These are phyloP conservation scores for Chalaropsis ovoidea DNA, from an alignment of 2,329 filamentous ascomycete genomes.

Conservation along the genomic window DNA sequence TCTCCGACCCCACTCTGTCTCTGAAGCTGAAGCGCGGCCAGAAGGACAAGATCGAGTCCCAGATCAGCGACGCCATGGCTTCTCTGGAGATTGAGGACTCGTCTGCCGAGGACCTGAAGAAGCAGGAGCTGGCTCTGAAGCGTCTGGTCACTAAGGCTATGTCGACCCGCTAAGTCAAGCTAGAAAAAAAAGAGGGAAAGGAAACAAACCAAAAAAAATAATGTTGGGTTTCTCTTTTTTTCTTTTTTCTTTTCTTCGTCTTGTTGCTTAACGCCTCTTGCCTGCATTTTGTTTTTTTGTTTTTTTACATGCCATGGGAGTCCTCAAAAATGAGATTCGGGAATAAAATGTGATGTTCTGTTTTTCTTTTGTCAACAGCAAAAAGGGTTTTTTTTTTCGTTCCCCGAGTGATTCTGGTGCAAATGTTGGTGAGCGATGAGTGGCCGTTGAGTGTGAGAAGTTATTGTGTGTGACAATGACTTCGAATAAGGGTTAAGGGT, in stretches of 20 bases:
- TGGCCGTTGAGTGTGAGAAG: background rate
- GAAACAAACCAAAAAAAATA: conserved; percentile 20
- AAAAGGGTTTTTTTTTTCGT: background rate
- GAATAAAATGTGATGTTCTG: conserved; percentile 34
- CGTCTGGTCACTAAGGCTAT: conserved; percentile 96
- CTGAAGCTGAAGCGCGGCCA: conserved; percentile 97
- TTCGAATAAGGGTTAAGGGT: too few species aligned
- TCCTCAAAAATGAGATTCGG: conserved; percentile 30
- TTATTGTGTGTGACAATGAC: too few species aligned
- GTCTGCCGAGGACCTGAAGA: conserved; percentile 88
- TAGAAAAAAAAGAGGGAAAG: conserved; percentile 18
- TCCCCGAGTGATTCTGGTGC: background rate
- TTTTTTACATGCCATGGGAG: conserved; percentile 31
- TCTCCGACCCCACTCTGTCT: conserved; percentile 89
- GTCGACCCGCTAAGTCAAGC: conserved; percentile 64
- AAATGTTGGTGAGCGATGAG: background rate
- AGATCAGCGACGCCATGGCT: conserved; percentile 93
- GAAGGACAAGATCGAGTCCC: conserved; percentile 99
- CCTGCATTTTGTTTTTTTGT: conserved; percentile 26
- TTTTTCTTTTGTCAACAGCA: conserved; percentile 30
- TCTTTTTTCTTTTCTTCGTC: conserved; percentile 21
- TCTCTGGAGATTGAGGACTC: conserved; percentile 94
- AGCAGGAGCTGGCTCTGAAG: conserved; percentile 99
- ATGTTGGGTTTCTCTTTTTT: conserved; percentile 20
- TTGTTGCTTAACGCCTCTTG: conserved; percentile 14